phyloP scores from a whole-genome alignment of 2,329 filamentous ascomycete genomes.

The Cercospora sp. region DNA sequence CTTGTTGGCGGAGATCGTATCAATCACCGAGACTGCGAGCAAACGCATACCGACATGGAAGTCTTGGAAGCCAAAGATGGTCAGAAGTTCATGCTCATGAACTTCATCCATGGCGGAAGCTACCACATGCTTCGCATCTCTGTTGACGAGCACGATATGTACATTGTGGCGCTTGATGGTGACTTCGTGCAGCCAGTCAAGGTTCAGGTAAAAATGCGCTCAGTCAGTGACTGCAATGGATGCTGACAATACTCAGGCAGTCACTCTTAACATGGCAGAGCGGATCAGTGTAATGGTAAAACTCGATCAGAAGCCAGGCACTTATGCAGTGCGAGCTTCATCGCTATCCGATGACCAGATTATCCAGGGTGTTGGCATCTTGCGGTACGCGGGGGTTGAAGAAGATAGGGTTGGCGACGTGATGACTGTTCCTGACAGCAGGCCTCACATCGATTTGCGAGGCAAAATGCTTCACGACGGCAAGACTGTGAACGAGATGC shows the following conservation, averaged over 20 bases:
- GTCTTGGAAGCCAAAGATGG: constrained; percentile 22
- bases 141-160: constrained; percentile 27
- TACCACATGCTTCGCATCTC: constrained; percentile 27
- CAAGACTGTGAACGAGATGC: constrained; percentile 23
- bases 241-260: background rate
- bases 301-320: constrained; percentile 21
- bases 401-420: constrained; percentile 9
- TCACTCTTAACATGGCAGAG: constrained; percentile 22
- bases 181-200: constrained; percentile 27
- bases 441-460: constrained; percentile 15
- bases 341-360: constrained; percentile 20
- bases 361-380: constrained; percentile 19
- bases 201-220: constrained; percentile 11
- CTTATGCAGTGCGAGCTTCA: constrained; percentile 19
- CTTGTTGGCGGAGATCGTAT: constrained; percentile 17
- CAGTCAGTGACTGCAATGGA: background rate
- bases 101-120: constrained; percentile 26
- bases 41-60: constrained; percentile 23
- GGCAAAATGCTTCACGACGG: constrained; percentile 18
- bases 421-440: constrained; percentile 18
- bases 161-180: constrained; percentile 27
- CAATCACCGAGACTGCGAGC: constrained; percentile 23
- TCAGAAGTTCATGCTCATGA: constrained; percentile 22
- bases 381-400: constrained; percentile 21
- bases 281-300: constrained; percentile 23